Conservation (phyloP, 2,329 filamentous ascomycete species). For the Chrysosporium keratinophilum region DNA sequence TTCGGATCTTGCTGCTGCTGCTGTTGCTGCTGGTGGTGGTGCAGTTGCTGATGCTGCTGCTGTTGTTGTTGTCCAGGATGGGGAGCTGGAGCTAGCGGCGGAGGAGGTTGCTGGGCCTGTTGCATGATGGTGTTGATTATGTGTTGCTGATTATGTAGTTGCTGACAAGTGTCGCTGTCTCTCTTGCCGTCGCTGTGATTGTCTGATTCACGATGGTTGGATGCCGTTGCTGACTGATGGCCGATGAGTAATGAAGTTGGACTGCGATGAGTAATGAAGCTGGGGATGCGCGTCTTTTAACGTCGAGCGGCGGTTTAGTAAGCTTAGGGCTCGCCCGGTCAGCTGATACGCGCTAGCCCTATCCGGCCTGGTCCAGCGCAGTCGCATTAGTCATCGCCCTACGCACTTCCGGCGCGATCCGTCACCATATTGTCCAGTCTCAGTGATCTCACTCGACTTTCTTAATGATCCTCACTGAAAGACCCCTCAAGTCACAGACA, state of each 20-base stretch:
- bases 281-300: background rate
- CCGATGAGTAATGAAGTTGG: background rate
- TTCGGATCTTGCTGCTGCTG: constrained; percentile 4
- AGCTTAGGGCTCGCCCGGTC: background rate
- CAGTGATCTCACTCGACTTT: too few relatives aligned
- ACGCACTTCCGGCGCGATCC: too few relatives aligned
- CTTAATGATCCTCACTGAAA: too few relatives aligned
- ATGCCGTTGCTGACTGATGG: background rate
- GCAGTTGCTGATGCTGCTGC: constrained; percentile 6
- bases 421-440: too few relatives aligned
- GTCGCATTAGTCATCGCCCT: too few relatives aligned
- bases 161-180: background rate
- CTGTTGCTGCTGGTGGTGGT: constrained; percentile 10
- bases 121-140: constrained; percentile 27
- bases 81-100: constrained; percentile 39
- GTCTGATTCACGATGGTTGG: background rate
- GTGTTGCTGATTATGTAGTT: background rate
- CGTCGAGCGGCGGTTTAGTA: background rate
- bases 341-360: background rate
- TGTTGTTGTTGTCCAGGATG: constrained; percentile 6
- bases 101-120: constrained; percentile 15
- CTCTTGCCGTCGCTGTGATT: background rate
- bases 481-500: too few relatives aligned
- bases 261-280: background rate
- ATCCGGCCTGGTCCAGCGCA: background rate